A percentile compares a stretch with the other conserved stretches of the same genome.
These are phyloP conservation scores for Aaosphaeria arxii DNA, from an alignment of 2,329 filamentous ascomycete genomes.

Conservation along the genomic window DNA sequence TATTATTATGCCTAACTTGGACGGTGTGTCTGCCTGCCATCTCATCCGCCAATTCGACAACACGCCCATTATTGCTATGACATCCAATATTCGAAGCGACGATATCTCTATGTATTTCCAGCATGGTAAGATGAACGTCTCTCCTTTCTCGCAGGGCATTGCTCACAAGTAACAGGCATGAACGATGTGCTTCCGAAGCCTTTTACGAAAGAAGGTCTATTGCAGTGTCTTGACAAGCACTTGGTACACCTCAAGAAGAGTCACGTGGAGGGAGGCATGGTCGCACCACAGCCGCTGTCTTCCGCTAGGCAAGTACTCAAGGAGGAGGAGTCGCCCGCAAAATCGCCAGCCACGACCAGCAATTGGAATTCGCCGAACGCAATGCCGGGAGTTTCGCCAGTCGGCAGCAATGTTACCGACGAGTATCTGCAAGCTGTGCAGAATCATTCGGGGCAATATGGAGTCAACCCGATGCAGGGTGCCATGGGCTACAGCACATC, in stretches of 20 bases:
- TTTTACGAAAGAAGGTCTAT: slow-evolving; percentile 81
- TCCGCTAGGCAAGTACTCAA: slow-evolving; percentile 57
- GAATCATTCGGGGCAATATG: slow-evolving; percentile 39
- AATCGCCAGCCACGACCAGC: slow-evolving; percentile 58
- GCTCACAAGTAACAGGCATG: slow-evolving; percentile 66
- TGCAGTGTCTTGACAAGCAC: slow-evolving; percentile 83
- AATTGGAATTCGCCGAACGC: slow-evolving; percentile 64
- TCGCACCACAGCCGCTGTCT: slow-evolving; percentile 49
- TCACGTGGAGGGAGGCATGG: slow-evolving; percentile 43
- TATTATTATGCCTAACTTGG: slow-evolving; percentile 93
- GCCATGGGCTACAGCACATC: slow-evolving; percentile 39
- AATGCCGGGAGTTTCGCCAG: slow-evolving; percentile 56
- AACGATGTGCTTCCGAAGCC: slow-evolving; percentile 96
- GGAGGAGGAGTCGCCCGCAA: slow-evolving; percentile 61
- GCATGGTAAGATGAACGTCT: slow-evolving; percentile 64
- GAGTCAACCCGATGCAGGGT: slow-evolving; percentile 31
- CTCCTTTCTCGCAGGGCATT: not conserved
- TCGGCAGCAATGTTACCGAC: slow-evolving; percentile 46
- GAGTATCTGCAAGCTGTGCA: slow-evolving; percentile 47
- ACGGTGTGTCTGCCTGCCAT: slow-evolving; percentile 91
- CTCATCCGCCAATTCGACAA: slow-evolving; percentile 85
- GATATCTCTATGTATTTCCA: slow-evolving; percentile 97
- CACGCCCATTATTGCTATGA: slow-evolving; percentile 95
- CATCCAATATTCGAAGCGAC: slow-evolving; percentile 93
- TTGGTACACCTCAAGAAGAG: slow-evolving; percentile 78